Evolutionary conservation across 305 asterid species (phyloP), one percentile per base, ranked within the genome.

Genomic region (Fraxinus dipetala): DNA sequence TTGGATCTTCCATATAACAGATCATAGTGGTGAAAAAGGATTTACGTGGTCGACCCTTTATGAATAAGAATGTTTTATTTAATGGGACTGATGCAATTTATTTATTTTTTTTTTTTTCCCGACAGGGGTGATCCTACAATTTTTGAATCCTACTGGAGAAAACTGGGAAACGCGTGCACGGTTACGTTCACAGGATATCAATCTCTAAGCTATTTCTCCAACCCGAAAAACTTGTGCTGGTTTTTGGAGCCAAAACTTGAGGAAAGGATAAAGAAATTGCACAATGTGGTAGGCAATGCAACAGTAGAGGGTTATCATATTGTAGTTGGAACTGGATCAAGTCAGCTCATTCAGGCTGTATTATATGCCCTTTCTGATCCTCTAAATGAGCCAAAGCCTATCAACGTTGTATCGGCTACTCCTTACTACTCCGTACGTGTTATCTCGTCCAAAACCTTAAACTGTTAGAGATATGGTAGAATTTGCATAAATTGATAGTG

Each of bases 41-140:
- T 24, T 24, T 63, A 24, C 24, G 14, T 9, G 32, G 72, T 61
- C 70, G 26, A 20, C 72, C 72, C 1, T 63, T 24, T 3, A 10
- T 24, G n/a, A 10, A 65, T 65, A 67, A 67, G 36, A 67, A 67
- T 67, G 75, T 69, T 28, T 38, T 38, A 38, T 26, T 4, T 22
- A 14, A 28, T 28, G 18, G 3, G 36, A 3, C n/a, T 24, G 6
- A 38, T 56, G 79, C 43, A 78, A 13, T 6, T 31, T 83, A n/a
- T 26, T 0, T 20, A 73, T 45, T 73, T 0, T 63, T 70, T 16
- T 45, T 26, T 26, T 26, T 26, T 26, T 26, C 28, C 28, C 4
- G 16, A 72, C 89, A 92, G 97, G n/a, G 97, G 96, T 67, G 97
- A 90, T 82, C 98, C 98, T 0, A 90, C 92, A 24, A 87, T 87